These are phyloP conservation scores for Linnemannia zychae DNA, from an alignment of 192 early-diverging fungal genomes.

Conservation along the genomic window DNA sequence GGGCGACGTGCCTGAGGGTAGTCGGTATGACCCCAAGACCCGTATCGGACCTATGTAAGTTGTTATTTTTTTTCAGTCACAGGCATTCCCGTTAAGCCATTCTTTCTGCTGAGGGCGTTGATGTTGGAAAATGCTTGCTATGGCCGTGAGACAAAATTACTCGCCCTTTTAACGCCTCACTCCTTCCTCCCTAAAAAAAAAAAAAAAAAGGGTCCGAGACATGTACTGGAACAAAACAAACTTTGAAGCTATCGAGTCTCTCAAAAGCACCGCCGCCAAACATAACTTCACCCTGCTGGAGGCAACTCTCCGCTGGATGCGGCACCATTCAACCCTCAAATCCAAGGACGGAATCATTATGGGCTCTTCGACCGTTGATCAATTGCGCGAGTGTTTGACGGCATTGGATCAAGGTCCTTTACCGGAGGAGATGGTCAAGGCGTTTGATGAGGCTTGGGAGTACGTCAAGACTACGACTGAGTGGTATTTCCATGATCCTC, in stretches of 20 bases:
- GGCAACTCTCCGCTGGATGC: slow-evolving; percentile 59
- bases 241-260: slow-evolving; percentile 63
- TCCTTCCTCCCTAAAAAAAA: not conserved
- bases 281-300: slow-evolving; percentile 30
- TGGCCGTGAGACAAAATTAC: not conserved
- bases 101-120: not conserved
- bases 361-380: slow-evolving; percentile 50
- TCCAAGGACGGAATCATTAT: slow-evolving; percentile 43
- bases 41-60: slow-evolving; percentile 19
- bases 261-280: slow-evolving; percentile 35
- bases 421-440: slow-evolving; percentile 60
- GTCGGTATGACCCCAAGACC: slow-evolving; percentile 22
- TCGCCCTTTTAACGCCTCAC: not conserved
- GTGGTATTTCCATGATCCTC: not conserved
- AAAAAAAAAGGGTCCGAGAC: slow-evolving; percentile 3
- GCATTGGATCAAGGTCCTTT: slow-evolving; percentile 65
- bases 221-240: slow-evolving; percentile 59
- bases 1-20: slow-evolving; percentile 10
- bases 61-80: not conserved
- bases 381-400: slow-evolving; percentile 57
- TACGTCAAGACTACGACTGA: slow-evolving; percentile 33
- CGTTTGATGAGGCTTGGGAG: slow-evolving; percentile 69
- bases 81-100: not conserved
- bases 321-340: slow-evolving; percentile 43
- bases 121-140: not conserved